These are phyloP conservation scores for Neoboletus brunneissimus DNA, from an alignment of 768 basidiomycete species.

Conservation along the genomic window DNA sequence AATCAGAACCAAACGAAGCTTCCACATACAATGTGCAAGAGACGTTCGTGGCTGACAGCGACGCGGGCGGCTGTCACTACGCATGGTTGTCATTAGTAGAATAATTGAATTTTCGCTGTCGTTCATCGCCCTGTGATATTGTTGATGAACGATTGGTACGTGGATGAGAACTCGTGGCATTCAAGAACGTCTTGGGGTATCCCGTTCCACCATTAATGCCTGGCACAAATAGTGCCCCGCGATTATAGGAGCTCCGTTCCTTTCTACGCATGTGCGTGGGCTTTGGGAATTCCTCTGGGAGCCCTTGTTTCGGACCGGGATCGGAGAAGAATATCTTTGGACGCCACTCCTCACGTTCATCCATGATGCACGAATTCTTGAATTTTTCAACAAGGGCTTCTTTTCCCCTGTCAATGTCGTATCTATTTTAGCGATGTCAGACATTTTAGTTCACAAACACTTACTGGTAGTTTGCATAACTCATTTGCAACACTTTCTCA, in stretches of 20 bases:
- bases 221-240: conserved; percentile 67
- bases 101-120: conserved; percentile 24
- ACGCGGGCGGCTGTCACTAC: conserved; percentile 1
- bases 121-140: conserved; percentile 21
- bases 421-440: conserved; percentile 7
- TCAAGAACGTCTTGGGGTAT: conserved; percentile 30
- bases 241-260: conserved; percentile 78
- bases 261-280: conserved; percentile 80
- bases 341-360: conserved; percentile 77
- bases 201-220: conserved; percentile 30
- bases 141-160: conserved; percentile 14
- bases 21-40: neutral
- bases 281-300: conserved; percentile 77
- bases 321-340: conserved; percentile 83
- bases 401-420: conserved; percentile 59
- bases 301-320: conserved; percentile 65
- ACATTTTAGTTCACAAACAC: conserved; percentile 29
- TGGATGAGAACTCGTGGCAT: conserved; percentile 18
- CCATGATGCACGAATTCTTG: conserved; percentile 89
- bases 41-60: neutral
- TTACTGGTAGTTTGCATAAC: conserved; percentile 89
- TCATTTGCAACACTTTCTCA: conserved; percentile 88
- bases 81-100: conserved; percentile 5
- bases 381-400: conserved; percentile 90
- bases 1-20: conserved; percentile 1